Conservation (phyloP, 768 basidiomycete genomes). For the Termitomyces sp. region DNA sequence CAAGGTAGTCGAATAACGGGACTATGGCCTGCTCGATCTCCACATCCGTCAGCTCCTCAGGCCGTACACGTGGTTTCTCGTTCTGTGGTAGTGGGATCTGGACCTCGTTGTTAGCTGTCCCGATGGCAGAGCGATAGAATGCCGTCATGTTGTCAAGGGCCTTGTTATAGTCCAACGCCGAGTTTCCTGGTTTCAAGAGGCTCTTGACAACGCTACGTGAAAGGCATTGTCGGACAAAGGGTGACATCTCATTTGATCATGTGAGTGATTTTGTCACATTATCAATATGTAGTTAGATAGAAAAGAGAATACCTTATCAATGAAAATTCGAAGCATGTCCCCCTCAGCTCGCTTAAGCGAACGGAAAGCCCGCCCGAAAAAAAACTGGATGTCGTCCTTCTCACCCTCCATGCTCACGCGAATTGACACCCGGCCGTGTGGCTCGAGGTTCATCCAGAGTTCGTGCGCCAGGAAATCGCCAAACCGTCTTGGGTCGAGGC, state of each 20-base stretch:
- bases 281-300: neutral
- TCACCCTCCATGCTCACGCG: conserved; percentile 98
- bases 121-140: conserved; percentile 77
- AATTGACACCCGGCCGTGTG: conserved; percentile 77
- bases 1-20: conserved; percentile 94
- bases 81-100: conserved; percentile 70
- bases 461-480: conserved; percentile 90
- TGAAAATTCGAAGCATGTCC: conserved; percentile 94
- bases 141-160: conserved; percentile 79
- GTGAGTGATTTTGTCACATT: neutral
- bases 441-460: conserved; percentile 87
- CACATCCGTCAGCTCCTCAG: conserved; percentile 83
- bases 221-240: conserved; percentile 84
- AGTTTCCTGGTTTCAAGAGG: conserved; percentile 60
- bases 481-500: conserved; percentile 85
- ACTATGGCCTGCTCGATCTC: conserved; percentile 93
- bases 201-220: conserved; percentile 75
- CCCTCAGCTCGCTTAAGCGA: conserved; percentile 89
- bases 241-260: conserved; percentile 69
- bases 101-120: conserved; percentile 62
- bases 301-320: conserved; percentile 79
- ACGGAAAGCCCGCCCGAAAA: conserved; percentile 94
- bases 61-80: conserved; percentile 76
- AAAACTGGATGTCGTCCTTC: conserved; percentile 96
- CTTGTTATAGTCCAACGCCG: conserved; percentile 81